Evolutionary conservation across 2,329 filamentous ascomycete genomes (phyloP).

Genomic region (Alternaria arbusti): DNA sequence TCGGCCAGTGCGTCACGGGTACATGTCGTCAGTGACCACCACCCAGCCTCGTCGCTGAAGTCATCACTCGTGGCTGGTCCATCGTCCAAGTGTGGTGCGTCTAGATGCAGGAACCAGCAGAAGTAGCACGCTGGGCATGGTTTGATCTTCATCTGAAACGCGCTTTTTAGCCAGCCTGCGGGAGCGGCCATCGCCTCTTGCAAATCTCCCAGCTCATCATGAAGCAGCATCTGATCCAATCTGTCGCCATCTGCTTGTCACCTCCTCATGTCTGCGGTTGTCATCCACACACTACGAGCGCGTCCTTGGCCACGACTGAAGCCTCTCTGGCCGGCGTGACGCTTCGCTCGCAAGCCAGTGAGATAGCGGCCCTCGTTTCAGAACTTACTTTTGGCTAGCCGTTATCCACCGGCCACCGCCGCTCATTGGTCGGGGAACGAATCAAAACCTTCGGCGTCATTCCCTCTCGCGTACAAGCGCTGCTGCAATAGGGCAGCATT

Average conservation of each 20-base stretch:
- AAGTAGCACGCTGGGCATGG: conserved; percentile 41
- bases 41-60: conserved; percentile 25
- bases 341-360: conserved; percentile 36
- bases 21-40: conserved; percentile 17
- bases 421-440: conserved; percentile 33
- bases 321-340: conserved; percentile 35
- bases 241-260: conserved; percentile 6
- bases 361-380: conserved; percentile 43
- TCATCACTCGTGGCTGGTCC: conserved; percentile 34
- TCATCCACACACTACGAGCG: conserved; percentile 16
- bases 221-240: conserved; percentile 11
- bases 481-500: conserved; percentile 28
- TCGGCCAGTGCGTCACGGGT: conserved; percentile 18
- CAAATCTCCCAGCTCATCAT: conserved; percentile 12
- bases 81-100: conserved; percentile 28
- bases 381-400: conserved; percentile 41
- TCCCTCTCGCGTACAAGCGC: conserved; percentile 40
- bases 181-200: conserved; percentile 24
- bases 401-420: conserved; percentile 29
- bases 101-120: conserved; percentile 47
- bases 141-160: conserved; percentile 50
- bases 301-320: conserved; percentile 9
- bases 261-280: not conserved
- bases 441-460: conserved; percentile 29
- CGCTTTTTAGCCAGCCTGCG: conserved; percentile 24